Evolutionary conservation across 1,139 yeast species (phyloP), one percentile per base, ranked within the genome.

Genomic region (Suhomyces atakaporum): DNA sequence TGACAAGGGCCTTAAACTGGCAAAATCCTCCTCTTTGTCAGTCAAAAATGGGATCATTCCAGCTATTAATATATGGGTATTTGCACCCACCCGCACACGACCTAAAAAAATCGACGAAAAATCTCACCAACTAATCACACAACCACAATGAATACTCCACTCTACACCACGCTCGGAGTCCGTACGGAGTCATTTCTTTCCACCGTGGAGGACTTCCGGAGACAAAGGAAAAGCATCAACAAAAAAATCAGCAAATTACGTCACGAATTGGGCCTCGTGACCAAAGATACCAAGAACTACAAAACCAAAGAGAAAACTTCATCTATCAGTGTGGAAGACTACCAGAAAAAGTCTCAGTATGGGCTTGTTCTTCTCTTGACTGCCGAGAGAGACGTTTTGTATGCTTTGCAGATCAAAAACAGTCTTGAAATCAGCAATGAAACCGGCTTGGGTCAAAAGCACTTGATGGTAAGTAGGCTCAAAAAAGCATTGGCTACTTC

Each of bases 331-430:
- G 40, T 58, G 0, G 75, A 66, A n/a, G 73, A 78, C 40, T 77
- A 79, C 49, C 60, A 57, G 3, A 42, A 53, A n/a, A 73, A 81
- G 49, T 45, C 60, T 8, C 59, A 65, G 37, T 75, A 60, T 50
- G 86, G 79, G 10, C 48, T 59, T 25, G 58, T 84, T 14, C 57
- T 75, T 16, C 64, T 84, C 21, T 62, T 73, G 42, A 69, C 74
- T 8, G 79, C 84, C 1, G 95, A 87, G 57, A 71, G 92, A 50
- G 83, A 84, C 46, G 65, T 81, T 56, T 69, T 87, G 25, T 78
- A 75, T 50, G 84, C 90, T 1, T 70, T 79, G 58, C 90, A 84
- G 56, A 70, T 81, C 39, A 78, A 77, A 45, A 66, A 74, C 15
- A 60, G 73, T 37, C 59, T 80, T 47, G 89, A 81, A 46, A 72